Conservation (phyloP, 495 filamentous ascomycete species). For the Hypoxylon fragiforme region DNA sequence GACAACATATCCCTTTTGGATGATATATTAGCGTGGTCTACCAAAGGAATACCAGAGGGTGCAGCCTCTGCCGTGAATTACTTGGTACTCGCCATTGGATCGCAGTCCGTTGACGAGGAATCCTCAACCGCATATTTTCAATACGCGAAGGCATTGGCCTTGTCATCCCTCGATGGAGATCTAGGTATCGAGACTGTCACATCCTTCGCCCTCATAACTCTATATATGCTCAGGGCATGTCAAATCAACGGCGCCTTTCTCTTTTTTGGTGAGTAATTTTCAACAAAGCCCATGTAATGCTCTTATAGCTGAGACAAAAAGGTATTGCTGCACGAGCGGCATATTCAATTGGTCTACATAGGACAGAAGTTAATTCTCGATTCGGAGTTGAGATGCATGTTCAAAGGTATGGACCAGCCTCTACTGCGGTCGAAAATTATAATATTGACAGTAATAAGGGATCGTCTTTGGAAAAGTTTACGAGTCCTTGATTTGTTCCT, state of each 20-base stretch:
- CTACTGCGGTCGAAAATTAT: neutral
- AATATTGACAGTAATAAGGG: conserved; percentile 41
- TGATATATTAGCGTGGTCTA: conserved; percentile 39
- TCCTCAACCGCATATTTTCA: conserved; percentile 58
- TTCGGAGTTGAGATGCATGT: conserved; percentile 55
- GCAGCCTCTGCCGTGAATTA: conserved; percentile 59
- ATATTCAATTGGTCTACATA: conserved; percentile 62
- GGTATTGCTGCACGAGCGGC: conserved; percentile 61
- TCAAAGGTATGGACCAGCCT: conserved; percentile 31
- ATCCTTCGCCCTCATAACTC: conserved; percentile 59
- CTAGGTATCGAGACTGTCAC: conserved; percentile 61
- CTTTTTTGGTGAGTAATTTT: conserved; percentile 43
- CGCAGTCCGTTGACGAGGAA: conserved; percentile 56
- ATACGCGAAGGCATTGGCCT: conserved; percentile 58
- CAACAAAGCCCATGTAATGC: neutral
- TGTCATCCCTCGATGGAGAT: conserved; percentile 58
- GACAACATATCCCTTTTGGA: conserved; percentile 35
- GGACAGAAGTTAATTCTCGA: conserved; percentile 62
- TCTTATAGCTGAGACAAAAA: conserved; percentile 35
- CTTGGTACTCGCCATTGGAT: conserved; percentile 62
- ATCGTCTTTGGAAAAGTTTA: conserved; percentile 64
- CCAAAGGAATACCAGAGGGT: conserved; percentile 35
- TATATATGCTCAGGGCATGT: conserved; percentile 64
- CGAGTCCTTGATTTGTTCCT: conserved; percentile 64
- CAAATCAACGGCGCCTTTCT: conserved; percentile 65